Base-by-base conservation (phyloP, 805 yeast genomes). In the Nakazawaea ambrosiae region DNA sequence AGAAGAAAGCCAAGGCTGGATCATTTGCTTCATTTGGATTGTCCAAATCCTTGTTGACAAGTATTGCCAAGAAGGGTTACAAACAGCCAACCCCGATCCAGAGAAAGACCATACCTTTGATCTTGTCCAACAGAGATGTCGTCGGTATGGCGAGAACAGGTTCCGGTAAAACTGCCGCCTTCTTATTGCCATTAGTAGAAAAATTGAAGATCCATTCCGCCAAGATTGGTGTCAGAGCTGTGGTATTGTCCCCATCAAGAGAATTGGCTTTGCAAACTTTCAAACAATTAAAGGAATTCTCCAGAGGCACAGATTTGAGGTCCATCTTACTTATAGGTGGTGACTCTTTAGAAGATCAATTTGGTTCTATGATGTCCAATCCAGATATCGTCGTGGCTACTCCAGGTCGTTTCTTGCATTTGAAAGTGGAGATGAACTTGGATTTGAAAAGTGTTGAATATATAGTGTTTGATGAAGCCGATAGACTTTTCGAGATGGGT, bases 91-190 rank as follows among this genome's bases (percentile, higher is more conserved):
- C 99, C 0, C 99, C 99, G 2, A 92, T 92, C 58, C 99, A 92
- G 63, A 72, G 98, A 46, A 92, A 90, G 55, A 81, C 98, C 3
- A 85, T 92, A 41, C 98, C 98, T 0, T 66, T 88, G 39, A 80
- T 92, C 42, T 65, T 92, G 65, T 86, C 83, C 33, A 82, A 78
- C 39, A 71, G 94, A 53, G 98, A 92, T 61, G 95, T 92, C 29
- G 98, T 92, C 12, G 99, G 97, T 55, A 92, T 92, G 99, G 99
- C 99, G 12, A 74, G 99, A 54, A 92, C 99, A 0, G 99, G 99
- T 51, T 85, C 96, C 19, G 99, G 99, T 69, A 92, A 92, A 56
- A 92, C 99, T 0, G 98, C 98, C 7, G 97, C 98, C 1, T 92
- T 92, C 56, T 73, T 86, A 16, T 63, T 92, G 38, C 99, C 99